Evolutionary conservation across 129 eudicot species (phyloP).

Genomic region (Arctium minus): DNA sequence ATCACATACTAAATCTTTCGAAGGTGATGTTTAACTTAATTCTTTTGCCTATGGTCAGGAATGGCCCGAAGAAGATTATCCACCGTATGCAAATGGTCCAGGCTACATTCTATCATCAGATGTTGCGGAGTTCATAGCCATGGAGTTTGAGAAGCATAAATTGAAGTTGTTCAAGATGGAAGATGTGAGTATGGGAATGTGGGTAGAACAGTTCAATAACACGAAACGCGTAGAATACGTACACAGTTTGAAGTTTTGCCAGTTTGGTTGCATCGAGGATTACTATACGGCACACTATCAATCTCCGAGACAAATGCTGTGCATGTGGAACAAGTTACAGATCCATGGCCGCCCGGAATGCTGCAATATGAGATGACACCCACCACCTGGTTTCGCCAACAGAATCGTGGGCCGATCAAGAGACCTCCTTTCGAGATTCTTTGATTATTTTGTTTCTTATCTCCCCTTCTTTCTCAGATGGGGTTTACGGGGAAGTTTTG

Average conservation of each 20-base stretch:
- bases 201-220: conserved; percentile 78
- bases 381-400: background rate
- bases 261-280: conserved; percentile 83
- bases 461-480: conserved; percentile 33
- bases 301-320: conserved; percentile 88
- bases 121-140: conserved; percentile 63
- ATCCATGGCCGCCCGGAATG: conserved; percentile 61
- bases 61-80: conserved; percentile 94
- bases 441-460: conserved; percentile 27
- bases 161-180: conserved; percentile 94
- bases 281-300: conserved; percentile 92
- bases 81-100: conserved; percentile 92
- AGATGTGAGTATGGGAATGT: conserved; percentile 99
- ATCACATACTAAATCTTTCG: no score
- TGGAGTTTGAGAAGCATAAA: conserved; percentile 66
- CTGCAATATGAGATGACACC: conserved; percentile 85
- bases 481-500: conserved; percentile 36
- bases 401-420: conserved; percentile 22
- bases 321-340: conserved; percentile 86
- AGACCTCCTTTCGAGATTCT: conserved; percentile 24
- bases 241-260: conserved; percentile 85
- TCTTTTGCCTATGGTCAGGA: conserved; percentile 45
- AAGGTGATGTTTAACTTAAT: background rate
- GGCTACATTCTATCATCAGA: conserved; percentile 85
- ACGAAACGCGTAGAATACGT: conserved; percentile 67